Conservation (phyloP, 1,284 basidiomycete species). For the Fomitopsis schrenkii region DNA sequence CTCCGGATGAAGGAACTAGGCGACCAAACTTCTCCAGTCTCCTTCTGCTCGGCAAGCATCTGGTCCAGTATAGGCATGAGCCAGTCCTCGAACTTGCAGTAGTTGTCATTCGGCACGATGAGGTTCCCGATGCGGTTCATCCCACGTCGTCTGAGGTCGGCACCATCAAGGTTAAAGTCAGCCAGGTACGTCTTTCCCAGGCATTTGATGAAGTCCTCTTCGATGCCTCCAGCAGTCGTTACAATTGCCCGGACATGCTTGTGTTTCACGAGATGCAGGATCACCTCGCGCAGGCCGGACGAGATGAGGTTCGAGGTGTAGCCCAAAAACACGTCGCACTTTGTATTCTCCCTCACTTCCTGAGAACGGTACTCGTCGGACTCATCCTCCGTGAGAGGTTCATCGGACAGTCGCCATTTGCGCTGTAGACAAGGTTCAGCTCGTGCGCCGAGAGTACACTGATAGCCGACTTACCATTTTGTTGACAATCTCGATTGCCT, state of each 20-base stretch:
- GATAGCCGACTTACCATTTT: slow-evolving; percentile 62
- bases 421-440: slow-evolving; percentile 41
- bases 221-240: slow-evolving; percentile 97
- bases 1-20: slow-evolving; percentile 93
- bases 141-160: slow-evolving; percentile 80
- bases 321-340: slow-evolving; percentile 91
- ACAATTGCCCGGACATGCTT: slow-evolving; percentile 89
- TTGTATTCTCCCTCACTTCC: slow-evolving; percentile 60
- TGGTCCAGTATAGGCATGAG: slow-evolving; percentile 89
- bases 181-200: slow-evolving; percentile 94
- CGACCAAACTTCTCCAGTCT: slow-evolving; percentile 77
- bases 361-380: slow-evolving; percentile 58
- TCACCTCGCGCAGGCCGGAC: slow-evolving; percentile 92
- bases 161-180: slow-evolving; percentile 91
- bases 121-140: slow-evolving; percentile 99
- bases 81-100: slow-evolving; percentile 99
- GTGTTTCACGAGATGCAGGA: slow-evolving; percentile 92
- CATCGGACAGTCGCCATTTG: slow-evolving; percentile 81
- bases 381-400: slow-evolving; percentile 66
- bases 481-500: slow-evolving; percentile 88
- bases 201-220: slow-evolving; percentile 99
- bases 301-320: slow-evolving; percentile 99
- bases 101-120: slow-evolving; percentile 97
- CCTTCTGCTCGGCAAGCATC: slow-evolving; percentile 88
- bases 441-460: not conserved